Conservation (phyloP, 2,329 filamentous ascomycete species). For the Scolecobasidium constrictum region DNA sequence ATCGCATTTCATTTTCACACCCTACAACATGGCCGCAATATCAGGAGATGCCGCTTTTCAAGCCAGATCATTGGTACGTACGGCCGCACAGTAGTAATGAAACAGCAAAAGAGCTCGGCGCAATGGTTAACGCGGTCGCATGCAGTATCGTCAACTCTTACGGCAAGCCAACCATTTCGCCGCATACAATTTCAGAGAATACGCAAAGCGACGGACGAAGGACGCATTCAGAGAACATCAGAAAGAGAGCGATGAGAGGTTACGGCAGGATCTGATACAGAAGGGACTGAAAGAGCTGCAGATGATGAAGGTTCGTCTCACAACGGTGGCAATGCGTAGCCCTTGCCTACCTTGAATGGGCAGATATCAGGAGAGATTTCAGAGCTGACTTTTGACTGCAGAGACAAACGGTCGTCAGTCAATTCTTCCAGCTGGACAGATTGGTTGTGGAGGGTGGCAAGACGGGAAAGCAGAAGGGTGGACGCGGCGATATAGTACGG, state of each 20-base stretch:
- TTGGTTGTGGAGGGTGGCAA: constrained; percentile 87
- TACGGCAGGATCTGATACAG: constrained; percentile 81
- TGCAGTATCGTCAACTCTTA: constrained; percentile 81
- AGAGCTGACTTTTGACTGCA: constrained; percentile 40
- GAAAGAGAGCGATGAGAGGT: constrained; percentile 58
- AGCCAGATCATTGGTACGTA: constrained; percentile 10
- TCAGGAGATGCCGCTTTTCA: constrained; percentile 4
- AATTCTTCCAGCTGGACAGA: constrained; percentile 86
- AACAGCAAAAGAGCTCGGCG: not conserved
- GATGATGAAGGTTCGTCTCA: constrained; percentile 69
- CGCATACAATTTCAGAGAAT: constrained; percentile 96
- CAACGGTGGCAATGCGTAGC: not conserved
- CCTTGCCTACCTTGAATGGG: not conserved
- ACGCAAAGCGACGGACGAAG: constrained; percentile 78
- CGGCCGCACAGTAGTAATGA: not conserved
- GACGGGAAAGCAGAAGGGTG: constrained; percentile 60
- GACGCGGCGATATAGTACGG: constrained; percentile 56
- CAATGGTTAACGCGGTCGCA: not conserved
- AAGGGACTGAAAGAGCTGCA: constrained; percentile 79
- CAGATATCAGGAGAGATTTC: not conserved
- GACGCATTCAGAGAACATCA: constrained; percentile 83
- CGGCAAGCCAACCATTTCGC: constrained; percentile 80
- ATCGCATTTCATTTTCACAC: not conserved
- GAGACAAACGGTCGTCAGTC: constrained; percentile 90
- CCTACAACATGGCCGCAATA: constrained; percentile 5